These are phyloP conservation scores for Haematococcus lacustris DNA, from an alignment of 139 green algal genomes.

Conservation along the genomic window DNA sequence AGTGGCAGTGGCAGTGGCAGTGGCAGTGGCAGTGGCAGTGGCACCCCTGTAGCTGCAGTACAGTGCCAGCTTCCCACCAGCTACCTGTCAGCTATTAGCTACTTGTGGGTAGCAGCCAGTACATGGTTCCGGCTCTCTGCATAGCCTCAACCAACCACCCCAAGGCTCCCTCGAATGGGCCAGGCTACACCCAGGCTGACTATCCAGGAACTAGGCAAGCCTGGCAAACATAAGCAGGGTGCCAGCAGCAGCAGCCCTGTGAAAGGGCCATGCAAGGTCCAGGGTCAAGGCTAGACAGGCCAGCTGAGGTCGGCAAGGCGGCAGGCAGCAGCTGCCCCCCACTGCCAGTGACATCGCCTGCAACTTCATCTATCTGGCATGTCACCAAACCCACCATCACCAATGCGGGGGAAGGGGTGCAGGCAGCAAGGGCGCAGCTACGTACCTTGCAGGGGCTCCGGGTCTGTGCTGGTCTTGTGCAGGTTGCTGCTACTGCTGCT, in stretches of 20 bases:
- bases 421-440: too few relatives aligned
- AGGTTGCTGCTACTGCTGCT: background rate
- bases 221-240: background rate
- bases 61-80: too few relatives aligned
- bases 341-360: background rate
- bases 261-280: background rate
- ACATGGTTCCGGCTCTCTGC: conserved; percentile 7
- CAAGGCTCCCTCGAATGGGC: too few relatives aligned
- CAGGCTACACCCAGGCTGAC: too few relatives aligned
- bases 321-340: too few relatives aligned
- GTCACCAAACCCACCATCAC: background rate
- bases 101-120: background rate
- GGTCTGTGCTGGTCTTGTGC: background rate
- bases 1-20: too few relatives aligned
- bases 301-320: too few relatives aligned
- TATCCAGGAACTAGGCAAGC: background rate
- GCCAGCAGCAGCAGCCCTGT: background rate
- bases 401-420: background rate
- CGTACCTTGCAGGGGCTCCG: background rate
- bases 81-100: background rate
- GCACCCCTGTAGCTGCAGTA: too few relatives aligned
- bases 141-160: background rate
- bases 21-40: too few relatives aligned
- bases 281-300: too few relatives aligned
- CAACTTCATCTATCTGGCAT: background rate